Evolutionary conservation across 306 rosid genomes (phyloP), one percentile per base, ranked within the genome.

Genomic region (Ceratonia siliqua): DNA sequence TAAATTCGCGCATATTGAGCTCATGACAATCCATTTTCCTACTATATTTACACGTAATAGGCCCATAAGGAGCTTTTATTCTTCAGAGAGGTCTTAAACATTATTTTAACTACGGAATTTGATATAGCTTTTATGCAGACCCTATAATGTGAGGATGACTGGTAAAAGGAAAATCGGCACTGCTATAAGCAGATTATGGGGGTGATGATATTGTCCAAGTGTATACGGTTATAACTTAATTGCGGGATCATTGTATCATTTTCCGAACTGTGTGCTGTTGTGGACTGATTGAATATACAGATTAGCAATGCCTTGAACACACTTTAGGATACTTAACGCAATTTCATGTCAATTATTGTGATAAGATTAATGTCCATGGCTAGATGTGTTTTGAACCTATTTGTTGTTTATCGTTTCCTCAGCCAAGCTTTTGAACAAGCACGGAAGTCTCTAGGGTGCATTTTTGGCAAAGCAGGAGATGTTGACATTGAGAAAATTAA

Each of bases 401-500:
- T 66, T 49, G 17, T 38, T 65, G 15, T 66, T 66, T 67, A 1
- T 13, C 9, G 3, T 76, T 46, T 25, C 56, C 59, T 35, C 89
- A 94, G 99, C 14, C 86, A 73, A 83, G 96, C 92, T 61, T 94
- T 94, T 74, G 96, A 90, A 81, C 93, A 83, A 79, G 97, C 89
- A 72, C 90, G 87, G 80, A 88, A 71, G 68, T 75, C 88, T 57
- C 85, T 89, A 35, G 93, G 91, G 39, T 24, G 73, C 17, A 62
- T 88, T 70, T 92, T 94, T 81, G 72, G 85, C 74, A 46, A 74
- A 50, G 45, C 79, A 9, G 91, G 90, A 61, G 93, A 90, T 62
- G 56, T 88, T 70, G 97, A 92, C 78, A 81, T 88, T 61, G 88
- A 78, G 77, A 94, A 79, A 84, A 87, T 94, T 73, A 82, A 46